These are phyloP conservation scores for Naegleria lovaniensis DNA, from an alignment of 208 protist species.

Conservation along the genomic window DNA sequence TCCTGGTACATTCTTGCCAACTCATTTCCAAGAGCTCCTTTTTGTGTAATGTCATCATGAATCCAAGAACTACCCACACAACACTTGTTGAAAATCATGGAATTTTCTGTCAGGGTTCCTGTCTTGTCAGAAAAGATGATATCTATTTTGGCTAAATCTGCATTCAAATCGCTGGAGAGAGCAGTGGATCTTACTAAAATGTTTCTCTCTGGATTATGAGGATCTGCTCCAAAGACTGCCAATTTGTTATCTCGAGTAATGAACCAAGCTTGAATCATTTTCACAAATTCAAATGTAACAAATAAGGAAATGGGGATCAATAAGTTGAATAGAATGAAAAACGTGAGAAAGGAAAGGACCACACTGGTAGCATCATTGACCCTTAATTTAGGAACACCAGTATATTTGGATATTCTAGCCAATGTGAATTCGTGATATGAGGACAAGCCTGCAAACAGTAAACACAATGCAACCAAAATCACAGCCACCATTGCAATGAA, in stretches of 20 bases:
- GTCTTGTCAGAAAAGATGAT: conserved; percentile 86
- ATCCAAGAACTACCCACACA: conserved; percentile 44
- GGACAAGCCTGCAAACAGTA: conserved; percentile 18
- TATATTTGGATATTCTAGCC: background rate
- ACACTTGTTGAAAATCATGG: conserved; percentile 71
- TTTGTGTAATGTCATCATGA: background rate
- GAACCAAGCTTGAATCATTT: conserved; percentile 11
- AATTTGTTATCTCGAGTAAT: background rate
- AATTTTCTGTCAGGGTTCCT: conserved; percentile 78
- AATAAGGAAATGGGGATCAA: conserved; percentile 32
- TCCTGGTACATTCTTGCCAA: background rate
- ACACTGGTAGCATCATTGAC: background rate
- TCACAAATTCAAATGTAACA: conserved; percentile 25
- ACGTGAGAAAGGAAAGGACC: background rate
- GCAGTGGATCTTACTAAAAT: conserved; percentile 43
- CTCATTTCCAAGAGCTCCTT: background rate
- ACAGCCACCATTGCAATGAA: background rate
- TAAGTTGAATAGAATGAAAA: conserved; percentile 25
- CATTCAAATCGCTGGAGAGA: conserved; percentile 48
- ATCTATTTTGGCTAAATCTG: conserved; percentile 51
- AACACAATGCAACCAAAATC: background rate
- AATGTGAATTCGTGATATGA: background rate
- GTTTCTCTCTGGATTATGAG: conserved; percentile 29
- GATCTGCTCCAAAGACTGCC: background rate
- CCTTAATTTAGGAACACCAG: background rate